Evolutionary conservation across 352 stramenopile genomes (phyloP).

Genomic region (Globisporangium camurandrum): DNA sequence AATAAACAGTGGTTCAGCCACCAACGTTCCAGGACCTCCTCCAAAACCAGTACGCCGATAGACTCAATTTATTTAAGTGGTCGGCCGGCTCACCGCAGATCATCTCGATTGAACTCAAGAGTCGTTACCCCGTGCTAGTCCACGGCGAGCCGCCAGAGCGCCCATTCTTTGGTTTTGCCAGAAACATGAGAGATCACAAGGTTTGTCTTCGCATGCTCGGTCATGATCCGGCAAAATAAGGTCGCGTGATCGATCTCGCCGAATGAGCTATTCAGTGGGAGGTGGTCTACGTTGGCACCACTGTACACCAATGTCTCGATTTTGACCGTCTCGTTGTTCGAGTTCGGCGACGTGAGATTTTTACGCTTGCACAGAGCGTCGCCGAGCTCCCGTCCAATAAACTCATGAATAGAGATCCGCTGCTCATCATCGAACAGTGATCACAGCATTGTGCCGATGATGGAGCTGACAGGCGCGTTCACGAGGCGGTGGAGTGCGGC

Average conservation of each 20-base stretch:
- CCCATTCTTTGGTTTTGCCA: conserved; percentile 8
- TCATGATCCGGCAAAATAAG: conserved; percentile 8
- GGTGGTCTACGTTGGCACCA: background rate
- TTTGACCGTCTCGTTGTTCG: conserved; percentile 5
- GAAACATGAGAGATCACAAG: conserved; percentile 12
- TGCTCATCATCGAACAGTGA: too few species aligned
- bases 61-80: too few species aligned
- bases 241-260: conserved; percentile 14
- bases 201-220: conserved; percentile 8
- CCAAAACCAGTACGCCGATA: too few species aligned
- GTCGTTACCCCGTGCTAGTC: too few species aligned
- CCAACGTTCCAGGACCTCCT: too few species aligned
- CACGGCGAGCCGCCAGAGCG: background rate
- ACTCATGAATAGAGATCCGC: too few species aligned
- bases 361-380: background rate
- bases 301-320: conserved; percentile 2
- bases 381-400: conserved; percentile 3
- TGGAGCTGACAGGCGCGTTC: background rate
- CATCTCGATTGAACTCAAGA: too few species aligned
- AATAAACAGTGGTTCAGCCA: too few species aligned
- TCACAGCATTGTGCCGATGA: conserved; percentile 10
- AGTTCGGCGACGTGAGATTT: conserved; percentile 3
- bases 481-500: background rate
- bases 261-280: conserved; percentile 10
- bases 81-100: too few species aligned